Base-by-base conservation (phyloP, 495 filamentous ascomycete species). In the Penicillium diatomitis region DNA sequence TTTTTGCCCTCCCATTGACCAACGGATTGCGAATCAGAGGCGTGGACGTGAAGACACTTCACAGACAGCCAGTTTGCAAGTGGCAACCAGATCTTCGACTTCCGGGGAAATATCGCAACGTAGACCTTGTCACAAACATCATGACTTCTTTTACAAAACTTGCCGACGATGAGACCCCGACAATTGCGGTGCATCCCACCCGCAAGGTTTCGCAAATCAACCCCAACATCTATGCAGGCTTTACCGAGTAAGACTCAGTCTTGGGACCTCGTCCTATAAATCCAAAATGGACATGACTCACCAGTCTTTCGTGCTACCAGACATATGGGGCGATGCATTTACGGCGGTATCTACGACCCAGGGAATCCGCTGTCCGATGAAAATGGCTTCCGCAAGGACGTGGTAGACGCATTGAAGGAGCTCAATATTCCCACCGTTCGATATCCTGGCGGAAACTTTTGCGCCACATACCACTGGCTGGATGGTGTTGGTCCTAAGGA, bases 271-370 rank as follows among this genome's bases (percentile, higher is more conserved):
- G 34, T 36, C 7, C 34, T 36, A 36, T 2, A 36, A 7, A 36
- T 10, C 2, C 10, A 6, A 4, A 33, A 20, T 44, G 32, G 2
- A 12, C 34, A 42, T 48, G 29, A 34, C 48, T 49, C 59, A 35
- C 58, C 47, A 10, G 32, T 42, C 12, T 54, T 42, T 12, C 44
- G 32, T 20, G 20, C 20, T 2, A 20, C 4, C 47, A 87, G 84
- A 60, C 85, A 89, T 55, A 88, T 87, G 84, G 86, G 85, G 39
- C 77, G 86, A 38, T 90, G 86, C 67, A 87, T 90, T 63, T 90
- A 90, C 61, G 86, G 86, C 47, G 86, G 86, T 49, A 85, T 90
- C 58, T 89, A 88, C 65, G 86, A 88, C 50, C 86, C 84, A 2
- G 73, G 69, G 8, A 87, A 79, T 59, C 68, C 78, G 0, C 68